Evolutionary conservation across 192 early-diverging fungal species (phyloP), one percentile per base, ranked within the genome.

Genomic region (Paraglomus occultum): DNA sequence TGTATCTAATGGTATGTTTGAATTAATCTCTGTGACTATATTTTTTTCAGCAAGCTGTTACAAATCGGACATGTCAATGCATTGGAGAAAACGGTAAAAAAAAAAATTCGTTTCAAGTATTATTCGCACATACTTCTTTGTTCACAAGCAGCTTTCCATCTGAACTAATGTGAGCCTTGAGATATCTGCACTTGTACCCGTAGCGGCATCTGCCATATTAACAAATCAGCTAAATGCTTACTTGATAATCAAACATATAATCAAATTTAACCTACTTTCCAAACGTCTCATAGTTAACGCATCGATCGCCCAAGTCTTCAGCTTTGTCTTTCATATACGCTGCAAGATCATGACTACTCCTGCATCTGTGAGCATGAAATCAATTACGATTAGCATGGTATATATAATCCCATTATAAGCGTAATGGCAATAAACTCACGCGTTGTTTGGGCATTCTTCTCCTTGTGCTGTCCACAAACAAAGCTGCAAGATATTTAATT

Each of bases 291-390:
- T 90, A 92, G 12, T 86, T 73, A 7, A 81, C 80, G 72, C 96
- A 99, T 7, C 51, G 63, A 6, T 76, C 68, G 0, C 90, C 92
- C 6, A 99, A 58, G 75, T 99, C 95, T 8, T 83, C 76, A 9
- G 74, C 85, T 67, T 94, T 97, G n/a, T 74, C 49, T 0, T 75
- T 80, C 45, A 97, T 51, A 63, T 91, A 99, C 15, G 71, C 82
- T 6, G 77, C 75, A 2, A 94, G 64, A 71, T 97, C 93, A 80
- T 99, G 96, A 51, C 80, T 87, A 51, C 80, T 90, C 66, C 81
- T 84, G 79, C 96, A 98, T 6, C 80, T 83, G 65, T 54, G 31
- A 45, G 14, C 2, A 46, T 23, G 31, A 9, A 20, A 17, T 51
- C 9, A 65, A 38, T 42, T 63, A n/a, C 23, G 6, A 14, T 8